Base-by-base conservation (phyloP, 2,329 filamentous ascomycete genomes). In the Alternaria infectoria region DNA sequence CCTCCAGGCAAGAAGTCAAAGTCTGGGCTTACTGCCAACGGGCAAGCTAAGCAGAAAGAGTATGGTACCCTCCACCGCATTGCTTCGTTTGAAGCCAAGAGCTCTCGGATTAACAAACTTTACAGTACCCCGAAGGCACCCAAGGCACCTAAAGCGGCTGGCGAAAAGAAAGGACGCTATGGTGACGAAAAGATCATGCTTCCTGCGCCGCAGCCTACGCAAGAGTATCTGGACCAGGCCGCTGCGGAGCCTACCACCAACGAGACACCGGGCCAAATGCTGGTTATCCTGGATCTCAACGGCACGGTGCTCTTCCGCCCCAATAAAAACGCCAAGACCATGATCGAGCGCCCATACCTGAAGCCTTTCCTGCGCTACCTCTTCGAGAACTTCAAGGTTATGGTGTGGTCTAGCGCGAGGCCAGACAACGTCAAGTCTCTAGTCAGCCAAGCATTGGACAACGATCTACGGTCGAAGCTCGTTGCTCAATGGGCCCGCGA, bases 211-310 rank as follows among this genome's bases (percentile, higher is more conserved):
- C 74, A 85, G 0, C 88, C 92, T 0, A 86, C 86, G 1, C 49
- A 79, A 0, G 74, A 79, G 50, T 96, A 96, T 79, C 81, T 93
- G n/a, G 57, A 74, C 4, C 84, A 85, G 56, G 84, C 91, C 2
- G 75, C 81, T 69, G 15, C 79, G 12, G 64, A 68, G 21, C 70
- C 77, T 1, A 62, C 63, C 6, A 66, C 64, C 2, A 61, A 86
- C 4, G 43, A 79, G 0, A 54, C 78, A 1, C 86, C 89, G 1
- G 87, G 88, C 44, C 87, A 86, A 15, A 86, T 97, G 32, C 88
- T 99, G 21, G 84, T 99, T 54, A 87, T 98, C 50, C 87, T 98
- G 65, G 96, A 99, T 80, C 87, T 99, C 40, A 99, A 98, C 79
- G 96, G 96, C 66, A 97, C 95, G 0, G 85, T 99, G 1, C 86